Base-by-base conservation (phyloP, 768 basidiomycete genomes). In the Exsudoporus frostii region DNA sequence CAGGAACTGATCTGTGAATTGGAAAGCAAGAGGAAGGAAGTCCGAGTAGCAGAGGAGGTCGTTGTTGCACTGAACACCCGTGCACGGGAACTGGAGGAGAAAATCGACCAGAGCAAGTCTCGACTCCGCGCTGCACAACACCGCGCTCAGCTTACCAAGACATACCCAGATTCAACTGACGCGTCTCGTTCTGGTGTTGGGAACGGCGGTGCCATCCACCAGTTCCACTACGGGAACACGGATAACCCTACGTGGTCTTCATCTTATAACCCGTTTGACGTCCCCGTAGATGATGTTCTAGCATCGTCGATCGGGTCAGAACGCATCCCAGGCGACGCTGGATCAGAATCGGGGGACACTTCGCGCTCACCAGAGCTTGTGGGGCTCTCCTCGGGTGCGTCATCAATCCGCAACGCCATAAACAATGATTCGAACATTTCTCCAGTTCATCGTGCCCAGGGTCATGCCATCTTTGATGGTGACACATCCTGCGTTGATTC, bases 61-160 rank as follows among this genome's bases (percentile, higher is more conserved):
- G 75, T 90, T 19, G 71, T 76, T 42, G 76, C 81, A 10, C 75
- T 90, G 33, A 84, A 79, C 63, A 74, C 76, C 33, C 83, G 86
- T 45, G 83, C 87, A 41, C 79, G 82, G 56, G 88, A 87, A 61
- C 71, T 93, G 51, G 91, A 94, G 69, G 85, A 85, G 44, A 79
- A 74, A 60, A 76, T 93, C 33, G 76, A 79, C 30, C 76, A 79
- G 53, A 83, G 84, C 69, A 84, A 78, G 70, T 81, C 81, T 57
- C 76, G 76, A 50, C 71, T 94, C 51, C 76, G 71, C 56, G 65
- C 69, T n/a, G 75, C 82, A 34, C 82, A 81, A 59, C 83, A 84
- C 57, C 79, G 76, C 46, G 82, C 79, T 29, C 82, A 83, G 60
- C 71, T 73, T 44, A 48, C 72, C 72, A 48, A 66, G 65, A 44